Conservation (phyloP, 768 basidiomycete species). For the Mycena galopus region DNA sequence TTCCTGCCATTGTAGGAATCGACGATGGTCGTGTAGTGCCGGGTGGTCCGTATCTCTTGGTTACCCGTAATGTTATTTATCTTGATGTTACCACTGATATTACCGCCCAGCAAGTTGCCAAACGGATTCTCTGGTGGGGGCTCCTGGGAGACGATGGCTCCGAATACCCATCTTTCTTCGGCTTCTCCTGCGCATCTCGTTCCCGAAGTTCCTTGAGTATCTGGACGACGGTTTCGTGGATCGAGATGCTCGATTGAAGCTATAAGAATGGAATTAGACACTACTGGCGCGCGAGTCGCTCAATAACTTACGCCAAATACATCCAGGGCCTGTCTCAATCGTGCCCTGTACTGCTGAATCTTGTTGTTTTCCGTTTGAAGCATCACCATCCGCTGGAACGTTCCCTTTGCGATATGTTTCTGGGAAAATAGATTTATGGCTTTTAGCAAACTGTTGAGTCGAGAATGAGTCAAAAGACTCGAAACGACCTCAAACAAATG, state of each 20-base stretch:
- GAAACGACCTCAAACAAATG: neutral
- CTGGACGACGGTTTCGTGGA: constrained; percentile 40
- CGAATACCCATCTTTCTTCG: constrained; percentile 12
- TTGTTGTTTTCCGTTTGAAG: constrained; percentile 31
- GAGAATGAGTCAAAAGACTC: neutral
- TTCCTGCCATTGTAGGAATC: constrained; percentile 37
- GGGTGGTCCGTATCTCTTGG: constrained; percentile 20
- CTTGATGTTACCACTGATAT: constrained; percentile 38
- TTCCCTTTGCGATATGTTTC: constrained; percentile 28
- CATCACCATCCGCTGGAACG: constrained; percentile 32
- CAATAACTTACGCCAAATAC: constrained; percentile 41
- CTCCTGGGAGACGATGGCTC: constrained; percentile 23
- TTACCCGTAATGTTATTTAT: constrained; percentile 38
- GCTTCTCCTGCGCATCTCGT: constrained; percentile 18
- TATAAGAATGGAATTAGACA: constrained; percentile 4
- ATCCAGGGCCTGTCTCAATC: constrained; percentile 41
- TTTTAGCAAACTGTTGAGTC: constrained; percentile 34
- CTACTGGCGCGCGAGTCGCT: neutral
- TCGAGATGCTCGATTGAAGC: constrained; percentile 40
- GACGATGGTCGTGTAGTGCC: constrained; percentile 30
- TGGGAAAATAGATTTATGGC: constrained; percentile 36
- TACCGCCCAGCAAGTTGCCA: constrained; percentile 26
- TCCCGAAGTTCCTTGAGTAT: constrained; percentile 31
- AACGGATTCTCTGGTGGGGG: constrained; percentile 27
- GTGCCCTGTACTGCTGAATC: constrained; percentile 37